A percentile compares a stretch with the other conserved stretches of the same genome.
Conservation (phyloP, 345 rosid species). For the Litchi chinensis region DNA sequence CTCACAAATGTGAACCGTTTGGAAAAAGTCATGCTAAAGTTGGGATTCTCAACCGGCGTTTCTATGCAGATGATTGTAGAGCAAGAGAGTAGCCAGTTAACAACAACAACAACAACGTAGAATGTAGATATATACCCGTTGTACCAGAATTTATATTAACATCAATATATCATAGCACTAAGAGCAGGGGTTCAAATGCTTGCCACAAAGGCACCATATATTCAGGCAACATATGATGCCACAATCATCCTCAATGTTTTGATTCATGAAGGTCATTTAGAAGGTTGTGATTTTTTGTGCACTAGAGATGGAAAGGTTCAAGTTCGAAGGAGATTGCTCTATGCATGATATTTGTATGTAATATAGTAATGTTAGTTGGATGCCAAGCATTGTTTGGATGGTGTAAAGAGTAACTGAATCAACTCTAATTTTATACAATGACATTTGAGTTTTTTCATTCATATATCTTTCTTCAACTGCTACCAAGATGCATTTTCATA, state of each 20-base stretch:
- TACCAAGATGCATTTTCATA: no score
- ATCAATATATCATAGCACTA: neutral
- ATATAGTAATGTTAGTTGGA: neutral
- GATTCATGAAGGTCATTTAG: neutral
- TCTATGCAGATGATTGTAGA: slow-evolving; percentile 50
- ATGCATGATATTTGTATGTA: neutral
- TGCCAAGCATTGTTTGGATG: neutral
- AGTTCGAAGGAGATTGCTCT: neutral
- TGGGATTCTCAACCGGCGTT: slow-evolving; percentile 72
- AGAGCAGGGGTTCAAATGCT: neutral
- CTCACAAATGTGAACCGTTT: slow-evolving; percentile 65
- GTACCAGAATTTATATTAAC: neutral
- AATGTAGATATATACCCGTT: neutral
- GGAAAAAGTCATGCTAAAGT: slow-evolving; percentile 76
- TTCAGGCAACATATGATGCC: neutral
- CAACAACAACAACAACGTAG: slow-evolving; percentile 2
- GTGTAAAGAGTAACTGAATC: neutral
- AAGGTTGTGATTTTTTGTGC: neutral
- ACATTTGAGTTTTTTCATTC: neutral
- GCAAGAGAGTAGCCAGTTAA: slow-evolving; percentile 41
- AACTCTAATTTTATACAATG: neutral
- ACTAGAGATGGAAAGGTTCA: neutral
- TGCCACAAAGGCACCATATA: neutral
- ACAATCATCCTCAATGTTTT: neutral
- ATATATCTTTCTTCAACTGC: neutral